These are phyloP conservation scores for Strobilomyces dryophilus DNA, from an alignment of 768 basidiomycete genomes.

Conservation along the genomic window DNA sequence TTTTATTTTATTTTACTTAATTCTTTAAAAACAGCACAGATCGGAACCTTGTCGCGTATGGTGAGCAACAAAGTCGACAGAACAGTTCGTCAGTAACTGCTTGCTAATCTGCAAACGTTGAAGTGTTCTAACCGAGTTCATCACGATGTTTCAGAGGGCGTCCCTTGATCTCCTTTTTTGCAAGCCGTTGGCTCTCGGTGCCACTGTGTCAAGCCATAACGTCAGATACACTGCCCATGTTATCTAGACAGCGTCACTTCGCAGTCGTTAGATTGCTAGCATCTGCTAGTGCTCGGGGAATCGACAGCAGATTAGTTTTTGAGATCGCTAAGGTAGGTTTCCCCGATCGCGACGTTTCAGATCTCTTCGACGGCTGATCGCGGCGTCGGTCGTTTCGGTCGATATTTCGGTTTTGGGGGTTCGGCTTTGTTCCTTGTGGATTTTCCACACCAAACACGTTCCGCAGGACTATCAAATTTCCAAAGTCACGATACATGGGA, in stretches of 20 bases:
- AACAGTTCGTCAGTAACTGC: background rate
- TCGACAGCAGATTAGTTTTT: background rate
- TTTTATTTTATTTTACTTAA: too few relatives aligned
- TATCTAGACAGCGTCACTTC: background rate
- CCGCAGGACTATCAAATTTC: background rate
- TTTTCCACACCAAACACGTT: background rate
- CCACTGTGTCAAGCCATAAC: background rate
- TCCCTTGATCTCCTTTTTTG: background rate
- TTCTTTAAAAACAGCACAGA: background rate
- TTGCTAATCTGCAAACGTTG: background rate
- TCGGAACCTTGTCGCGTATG: background rate
- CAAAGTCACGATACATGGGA: background rate
- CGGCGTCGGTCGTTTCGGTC: background rate
- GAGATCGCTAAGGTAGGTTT: background rate
- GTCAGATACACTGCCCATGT: background rate
- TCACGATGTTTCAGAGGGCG: background rate
- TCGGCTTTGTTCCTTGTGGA: background rate
- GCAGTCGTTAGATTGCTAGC: background rate
- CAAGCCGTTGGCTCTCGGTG: background rate
- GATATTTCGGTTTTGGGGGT: background rate
- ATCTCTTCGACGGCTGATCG: background rate
- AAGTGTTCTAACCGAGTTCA: background rate
- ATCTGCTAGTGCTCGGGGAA: constrained; percentile 2
- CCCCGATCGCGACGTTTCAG: constrained; percentile 5
- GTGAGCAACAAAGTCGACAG: background rate